phyloP scores from a whole-genome alignment of 2,329 filamentous ascomycete genomes.

The Colletotrichum tabaci region DNA sequence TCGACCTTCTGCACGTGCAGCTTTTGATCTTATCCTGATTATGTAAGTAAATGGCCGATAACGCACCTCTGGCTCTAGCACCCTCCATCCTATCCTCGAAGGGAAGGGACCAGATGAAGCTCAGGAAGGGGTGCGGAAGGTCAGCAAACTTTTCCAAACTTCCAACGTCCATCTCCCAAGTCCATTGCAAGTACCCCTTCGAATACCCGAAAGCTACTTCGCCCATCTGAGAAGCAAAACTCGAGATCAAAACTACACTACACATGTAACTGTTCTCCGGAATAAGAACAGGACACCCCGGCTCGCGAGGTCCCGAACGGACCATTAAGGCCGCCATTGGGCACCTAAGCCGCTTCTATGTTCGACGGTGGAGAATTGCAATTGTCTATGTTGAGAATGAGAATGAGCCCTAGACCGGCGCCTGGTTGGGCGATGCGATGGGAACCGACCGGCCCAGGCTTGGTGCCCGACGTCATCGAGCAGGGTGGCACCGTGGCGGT shows the following conservation, averaged over 20 bases:
- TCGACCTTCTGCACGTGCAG: neutral
- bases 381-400: neutral
- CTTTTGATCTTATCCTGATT: neutral
- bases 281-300: conserved; percentile 20
- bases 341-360: conserved; percentile 23
- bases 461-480: conserved; percentile 41
- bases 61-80: neutral
- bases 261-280: neutral
- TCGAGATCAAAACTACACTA: neutral
- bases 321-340: conserved; percentile 40
- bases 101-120: neutral
- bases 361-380: conserved; percentile 26
- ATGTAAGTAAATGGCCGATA: neutral
- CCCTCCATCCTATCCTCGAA: neutral
- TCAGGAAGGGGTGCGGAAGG: neutral
- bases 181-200: neutral
- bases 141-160: neutral
- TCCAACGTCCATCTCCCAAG: neutral
- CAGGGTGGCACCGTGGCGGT: conserved; percentile 37
- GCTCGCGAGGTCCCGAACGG: conserved; percentile 5
- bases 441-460: conserved; percentile 21
- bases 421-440: conserved; percentile 35
- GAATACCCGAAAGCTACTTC: no score
- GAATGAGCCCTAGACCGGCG: neutral
- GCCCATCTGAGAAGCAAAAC: neutral